Evolutionary conservation across 2,329 filamentous ascomycete genomes (phyloP).

Genomic region (Hirsutella rhossiliensis): DNA sequence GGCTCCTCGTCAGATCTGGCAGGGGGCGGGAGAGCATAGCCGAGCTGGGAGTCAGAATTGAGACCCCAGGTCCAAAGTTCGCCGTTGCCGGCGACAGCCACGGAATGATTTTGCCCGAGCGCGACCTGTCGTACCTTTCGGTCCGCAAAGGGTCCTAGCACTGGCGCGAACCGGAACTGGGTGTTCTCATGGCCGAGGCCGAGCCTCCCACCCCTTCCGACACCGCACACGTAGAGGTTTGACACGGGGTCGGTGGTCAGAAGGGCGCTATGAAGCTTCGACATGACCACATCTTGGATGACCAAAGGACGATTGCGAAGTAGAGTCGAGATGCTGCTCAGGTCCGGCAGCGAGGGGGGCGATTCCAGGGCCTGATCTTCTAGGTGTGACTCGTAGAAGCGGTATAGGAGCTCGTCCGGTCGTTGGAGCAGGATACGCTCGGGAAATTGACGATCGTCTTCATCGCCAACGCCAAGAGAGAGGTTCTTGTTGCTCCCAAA

Average conservation of each 20-base stretch:
- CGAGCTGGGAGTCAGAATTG: slow-evolving; percentile 75
- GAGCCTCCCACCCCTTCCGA: slow-evolving; percentile 80
- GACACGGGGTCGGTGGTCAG: slow-evolving; percentile 77
- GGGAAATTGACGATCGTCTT: slow-evolving; percentile 87
- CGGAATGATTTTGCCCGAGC: slow-evolving; percentile 80
- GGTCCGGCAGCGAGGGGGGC: slow-evolving; percentile 14
- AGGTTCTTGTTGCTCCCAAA: slow-evolving; percentile 97
- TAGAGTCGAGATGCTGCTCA: slow-evolving; percentile 55
- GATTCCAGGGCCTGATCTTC: slow-evolving; percentile 27
- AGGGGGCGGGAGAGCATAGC: slow-evolving; percentile 62
- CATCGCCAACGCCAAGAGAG: slow-evolving; percentile 85
- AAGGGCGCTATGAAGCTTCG: slow-evolving; percentile 84
- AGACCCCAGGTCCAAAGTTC: slow-evolving; percentile 92
- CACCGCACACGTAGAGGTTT: slow-evolving; percentile 86
- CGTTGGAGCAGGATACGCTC: slow-evolving; percentile 69
- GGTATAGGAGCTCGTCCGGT: slow-evolving; percentile 62
- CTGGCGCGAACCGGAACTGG: slow-evolving; percentile 71
- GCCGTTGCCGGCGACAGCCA: slow-evolving; percentile 77
- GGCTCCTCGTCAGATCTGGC: slow-evolving; percentile 67
- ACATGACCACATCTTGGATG: slow-evolving; percentile 74
- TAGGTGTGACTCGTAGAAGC: slow-evolving; percentile 60
- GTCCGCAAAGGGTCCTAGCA: slow-evolving; percentile 64
- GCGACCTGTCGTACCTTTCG: slow-evolving; percentile 68
- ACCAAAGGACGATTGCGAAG: slow-evolving; percentile 60
- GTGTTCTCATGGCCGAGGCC: slow-evolving; percentile 86